Evolutionary conservation across 106 monocot genomes (phyloP).

Genomic region (Ottelia alismoides): DNA sequence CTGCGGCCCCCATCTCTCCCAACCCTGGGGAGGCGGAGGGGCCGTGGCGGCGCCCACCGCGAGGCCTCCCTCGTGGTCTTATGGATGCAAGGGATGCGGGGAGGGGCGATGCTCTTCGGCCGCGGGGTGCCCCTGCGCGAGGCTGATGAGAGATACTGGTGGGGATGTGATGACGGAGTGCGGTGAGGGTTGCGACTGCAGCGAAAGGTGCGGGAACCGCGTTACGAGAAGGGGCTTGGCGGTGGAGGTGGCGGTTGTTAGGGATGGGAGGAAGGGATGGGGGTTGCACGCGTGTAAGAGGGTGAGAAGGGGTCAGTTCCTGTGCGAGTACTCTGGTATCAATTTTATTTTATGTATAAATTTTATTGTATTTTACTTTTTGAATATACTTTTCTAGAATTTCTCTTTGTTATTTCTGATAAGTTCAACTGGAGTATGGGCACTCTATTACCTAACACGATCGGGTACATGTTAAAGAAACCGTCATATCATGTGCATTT

Average conservation of each 20-base stretch:
- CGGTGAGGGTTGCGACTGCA: constrained; percentile 3
- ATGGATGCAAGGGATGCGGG: not conserved
- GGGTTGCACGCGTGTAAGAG: constrained; percentile 2
- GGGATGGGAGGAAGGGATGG: constrained; percentile 12
- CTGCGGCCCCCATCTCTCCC: too few relatives aligned
- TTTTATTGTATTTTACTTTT: too few relatives aligned
- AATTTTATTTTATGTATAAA: too few relatives aligned
- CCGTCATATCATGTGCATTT: too few relatives aligned
- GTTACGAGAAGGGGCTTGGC: not conserved
- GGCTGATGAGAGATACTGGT: not conserved
- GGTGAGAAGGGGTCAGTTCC: constrained; percentile 6
- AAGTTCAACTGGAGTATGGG: too few relatives aligned
- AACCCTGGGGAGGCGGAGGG: constrained; percentile 5
- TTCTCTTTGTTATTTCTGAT: too few relatives aligned
- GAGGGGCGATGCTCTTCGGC: not conserved
- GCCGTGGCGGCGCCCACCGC: not conserved
- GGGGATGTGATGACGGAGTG: constrained; percentile 9
- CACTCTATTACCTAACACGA: too few relatives aligned
- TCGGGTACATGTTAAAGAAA: too few relatives aligned
- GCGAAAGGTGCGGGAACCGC: constrained; percentile 1
- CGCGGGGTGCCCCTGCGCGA: not conserved
- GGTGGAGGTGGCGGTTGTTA: not conserved
- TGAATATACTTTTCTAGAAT: too few relatives aligned
- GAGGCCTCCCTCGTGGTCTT: not conserved
- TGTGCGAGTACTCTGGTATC: constrained; percentile 24